Conservation (phyloP, 306 rosid species). For the apple (Malus domestica) region ASM211411v1 NC_041797.1:1353001-1353500, state of each 20-base stretch:
- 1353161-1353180: conserved; percentile 5
- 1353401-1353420: too few species aligned
- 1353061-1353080: conserved; percentile 97
- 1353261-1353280: not conserved
- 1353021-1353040: conserved; percentile 74
- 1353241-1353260: not conserved
- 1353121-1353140: not conserved
- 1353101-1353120: conserved; percentile 10
- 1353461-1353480: not conserved
- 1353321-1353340: too few species aligned
- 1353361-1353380: too few species aligned
- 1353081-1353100: conserved; percentile 98
- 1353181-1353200: not conserved
- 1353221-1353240: not conserved
- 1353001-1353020: conserved; percentile 93
- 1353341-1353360: too few species aligned
- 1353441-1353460: not conserved
- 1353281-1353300: not conserved
- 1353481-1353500: not conserved
- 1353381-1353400: too few species aligned
- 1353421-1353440: not conserved
- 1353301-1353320: not conserved
- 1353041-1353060: conserved; percentile 91
- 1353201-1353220: not conserved
- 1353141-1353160: not conserved